A percentile compares a stretch with the other conserved stretches of the same genome.
Conservation (phyloP, 1,139 yeast species). For the Kluyveromyces sp. region DNA sequence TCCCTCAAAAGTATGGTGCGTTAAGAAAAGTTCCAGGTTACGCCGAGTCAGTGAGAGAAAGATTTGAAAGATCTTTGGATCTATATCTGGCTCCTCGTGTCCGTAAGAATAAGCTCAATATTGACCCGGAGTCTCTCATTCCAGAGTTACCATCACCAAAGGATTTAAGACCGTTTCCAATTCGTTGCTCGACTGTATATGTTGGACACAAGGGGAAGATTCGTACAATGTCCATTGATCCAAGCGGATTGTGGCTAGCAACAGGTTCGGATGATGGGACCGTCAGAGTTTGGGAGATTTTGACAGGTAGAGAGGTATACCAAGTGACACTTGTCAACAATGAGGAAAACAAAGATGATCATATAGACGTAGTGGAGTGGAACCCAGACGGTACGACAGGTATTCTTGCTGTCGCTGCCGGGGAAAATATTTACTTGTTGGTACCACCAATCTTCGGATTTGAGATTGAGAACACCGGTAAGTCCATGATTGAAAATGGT, state of each 20-base stretch:
- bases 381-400: conserved; percentile 73
- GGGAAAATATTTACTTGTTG: conserved; percentile 67
- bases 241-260: conserved; percentile 90
- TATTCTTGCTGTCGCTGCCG: conserved; percentile 76
- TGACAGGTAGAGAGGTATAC: conserved; percentile 91
- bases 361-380: conserved; percentile 83
- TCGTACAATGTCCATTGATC: conserved; percentile 77
- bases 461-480: conserved; percentile 77
- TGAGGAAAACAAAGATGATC: conserved; percentile 49
- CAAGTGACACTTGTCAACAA: conserved; percentile 44
- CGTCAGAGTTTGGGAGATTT: conserved; percentile 91
- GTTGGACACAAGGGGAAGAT: conserved; percentile 80
- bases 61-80: conserved; percentile 91
- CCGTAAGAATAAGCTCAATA: conserved; percentile 81
- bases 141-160: conserved; percentile 97
- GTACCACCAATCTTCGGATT: conserved; percentile 91
- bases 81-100: conserved; percentile 94
- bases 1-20: conserved; percentile 77
- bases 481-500: conserved; percentile 76
- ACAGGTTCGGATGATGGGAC: conserved; percentile 97
- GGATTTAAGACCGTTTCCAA: conserved; percentile 97
- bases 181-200: conserved; percentile 75
- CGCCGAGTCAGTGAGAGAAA: conserved; percentile 74
- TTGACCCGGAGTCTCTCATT: conserved; percentile 91
- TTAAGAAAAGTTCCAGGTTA: conserved; percentile 94